Conservation (phyloP, 2,329 filamentous ascomycete genomes). For the Neopestalotiopsis sp. region DNA sequence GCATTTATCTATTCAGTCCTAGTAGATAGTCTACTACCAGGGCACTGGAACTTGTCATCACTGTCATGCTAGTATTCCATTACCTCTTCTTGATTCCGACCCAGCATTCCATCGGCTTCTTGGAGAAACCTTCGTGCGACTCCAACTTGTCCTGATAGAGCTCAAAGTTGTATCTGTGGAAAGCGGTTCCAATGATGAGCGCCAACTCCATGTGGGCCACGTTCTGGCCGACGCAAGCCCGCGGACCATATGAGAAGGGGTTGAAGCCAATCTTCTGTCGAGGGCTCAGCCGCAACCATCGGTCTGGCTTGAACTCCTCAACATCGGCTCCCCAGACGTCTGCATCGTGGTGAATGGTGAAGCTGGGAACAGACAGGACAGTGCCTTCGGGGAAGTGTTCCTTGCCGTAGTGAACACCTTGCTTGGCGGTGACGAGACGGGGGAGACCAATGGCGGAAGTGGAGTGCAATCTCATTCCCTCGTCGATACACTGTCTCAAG, state of each 20-base stretch:
- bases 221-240: constrained; percentile 18
- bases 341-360: constrained; percentile 16
- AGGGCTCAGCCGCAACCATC: constrained; percentile 13
- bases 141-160: constrained; percentile 15
- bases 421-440: constrained; percentile 3
- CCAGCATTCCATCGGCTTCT: constrained; percentile 17
- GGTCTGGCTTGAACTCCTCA: constrained; percentile 18
- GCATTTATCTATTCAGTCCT: too few relatives aligned
- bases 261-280: constrained; percentile 16
- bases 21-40: too few relatives aligned
- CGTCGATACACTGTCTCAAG: constrained; percentile 17
- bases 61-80: background rate
- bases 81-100: constrained; percentile 7
- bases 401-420: constrained; percentile 5
- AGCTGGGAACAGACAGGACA: constrained; percentile 16
- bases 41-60: background rate
- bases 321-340: constrained; percentile 19
- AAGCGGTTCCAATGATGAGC: constrained; percentile 12
- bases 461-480: constrained; percentile 18
- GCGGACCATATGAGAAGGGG: constrained; percentile 15
- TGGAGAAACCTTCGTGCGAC: constrained; percentile 16
- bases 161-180: constrained; percentile 14
- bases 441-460: constrained; percentile 14
- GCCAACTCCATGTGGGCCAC: constrained; percentile 18
- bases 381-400: constrained; percentile 16